phyloP scores from a whole-genome alignment of 2,329 filamentous ascomycete species.

The Cladorrhinum sp. region DNA sequence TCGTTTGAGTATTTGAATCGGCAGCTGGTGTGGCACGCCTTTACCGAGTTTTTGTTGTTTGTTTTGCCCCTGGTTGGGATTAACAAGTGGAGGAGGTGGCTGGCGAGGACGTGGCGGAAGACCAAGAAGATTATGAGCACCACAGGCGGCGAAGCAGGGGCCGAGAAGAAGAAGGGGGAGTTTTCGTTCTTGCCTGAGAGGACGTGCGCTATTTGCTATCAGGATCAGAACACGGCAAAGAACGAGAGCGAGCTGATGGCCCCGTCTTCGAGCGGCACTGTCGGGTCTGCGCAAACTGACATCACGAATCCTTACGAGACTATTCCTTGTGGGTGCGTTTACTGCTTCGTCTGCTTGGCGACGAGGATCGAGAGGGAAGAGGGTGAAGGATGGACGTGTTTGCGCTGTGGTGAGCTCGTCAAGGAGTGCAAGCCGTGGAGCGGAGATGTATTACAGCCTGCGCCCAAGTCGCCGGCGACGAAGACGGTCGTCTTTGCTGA shows the following conservation, averaged over 20 bases:
- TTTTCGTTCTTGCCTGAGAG: slow-evolving; percentile 83
- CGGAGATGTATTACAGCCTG: slow-evolving; percentile 75
- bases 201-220: slow-evolving; percentile 95
- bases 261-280: slow-evolving; percentile 70
- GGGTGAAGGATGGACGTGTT: slow-evolving; percentile 88
- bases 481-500: slow-evolving; percentile 65
- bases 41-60: slow-evolving; percentile 97
- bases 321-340: slow-evolving; percentile 83
- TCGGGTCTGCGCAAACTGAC: slow-evolving; percentile 86
- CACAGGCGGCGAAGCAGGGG: slow-evolving; percentile 34
- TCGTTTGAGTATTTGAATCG: slow-evolving; percentile 97
- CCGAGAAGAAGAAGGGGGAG: slow-evolving; percentile 63
- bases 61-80: slow-evolving; percentile 95
- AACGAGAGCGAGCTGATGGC: slow-evolving; percentile 71
- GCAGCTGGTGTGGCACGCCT: slow-evolving; percentile 98
- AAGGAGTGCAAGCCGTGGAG: slow-evolving; percentile 88
- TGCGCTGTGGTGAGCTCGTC: slow-evolving; percentile 80
- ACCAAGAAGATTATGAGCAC: slow-evolving; percentile 62
- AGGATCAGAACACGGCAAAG: slow-evolving; percentile 78
- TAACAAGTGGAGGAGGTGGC: slow-evolving; percentile 85
- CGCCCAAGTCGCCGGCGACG: slow-evolving; percentile 38
- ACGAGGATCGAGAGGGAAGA: slow-evolving; percentile 87
- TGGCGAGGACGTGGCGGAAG: slow-evolving; percentile 82
- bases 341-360: slow-evolving; percentile 95
- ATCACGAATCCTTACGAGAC: slow-evolving; percentile 96